A percentile compares a stretch with the other conserved stretches of the same genome.
These are phyloP conservation scores for Fusarium compactum DNA, from an alignment of 2,329 filamentous ascomycete species.

Conservation along the genomic window DNA sequence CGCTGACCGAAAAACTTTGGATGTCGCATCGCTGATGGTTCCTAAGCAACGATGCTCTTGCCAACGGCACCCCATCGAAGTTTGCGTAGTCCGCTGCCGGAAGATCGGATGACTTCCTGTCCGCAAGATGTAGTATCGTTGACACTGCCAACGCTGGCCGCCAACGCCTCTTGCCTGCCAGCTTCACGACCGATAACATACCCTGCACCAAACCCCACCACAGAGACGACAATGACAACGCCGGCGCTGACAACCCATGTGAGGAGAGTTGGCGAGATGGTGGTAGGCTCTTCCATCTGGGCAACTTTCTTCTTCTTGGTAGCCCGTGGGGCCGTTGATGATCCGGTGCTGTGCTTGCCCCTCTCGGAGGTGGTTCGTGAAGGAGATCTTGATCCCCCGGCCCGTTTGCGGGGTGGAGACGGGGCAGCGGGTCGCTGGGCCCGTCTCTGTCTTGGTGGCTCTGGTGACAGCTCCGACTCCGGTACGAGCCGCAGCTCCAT, in stretches of 20 bases:
- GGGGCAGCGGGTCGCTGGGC: conserved; percentile 41
- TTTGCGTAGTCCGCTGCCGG: conserved; percentile 63
- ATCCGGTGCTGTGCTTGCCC: conserved; percentile 62
- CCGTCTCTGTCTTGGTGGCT: conserved; percentile 41
- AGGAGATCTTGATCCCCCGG: conserved; percentile 44
- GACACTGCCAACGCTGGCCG: conserved; percentile 54
- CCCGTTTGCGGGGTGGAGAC: conserved; percentile 44
- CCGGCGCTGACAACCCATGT: conserved; percentile 76
- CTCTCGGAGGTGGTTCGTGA: conserved; percentile 56
- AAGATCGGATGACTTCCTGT: conserved; percentile 65
- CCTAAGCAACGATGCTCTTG: conserved; percentile 62
- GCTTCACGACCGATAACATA: conserved; percentile 77
- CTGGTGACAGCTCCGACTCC: conserved; percentile 68
- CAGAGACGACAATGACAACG: conserved; percentile 75
- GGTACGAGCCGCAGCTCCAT: conserved; percentile 70
- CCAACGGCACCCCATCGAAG: conserved; percentile 67
- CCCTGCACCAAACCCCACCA: conserved; percentile 76
- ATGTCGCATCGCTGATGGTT: conserved; percentile 4
- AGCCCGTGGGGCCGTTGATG: conserved; percentile 58
- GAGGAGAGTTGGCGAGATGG: conserved; percentile 70
- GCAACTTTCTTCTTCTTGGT: conserved; percentile 71
- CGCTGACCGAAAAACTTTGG: background rate
- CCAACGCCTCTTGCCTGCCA: conserved; percentile 69
- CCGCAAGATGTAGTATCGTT: conserved; percentile 64
- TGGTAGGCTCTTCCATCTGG: conserved; percentile 54